phyloP scores from a whole-genome alignment of 2,329 filamentous ascomycete genomes.

The Periconia sp. region DNA sequence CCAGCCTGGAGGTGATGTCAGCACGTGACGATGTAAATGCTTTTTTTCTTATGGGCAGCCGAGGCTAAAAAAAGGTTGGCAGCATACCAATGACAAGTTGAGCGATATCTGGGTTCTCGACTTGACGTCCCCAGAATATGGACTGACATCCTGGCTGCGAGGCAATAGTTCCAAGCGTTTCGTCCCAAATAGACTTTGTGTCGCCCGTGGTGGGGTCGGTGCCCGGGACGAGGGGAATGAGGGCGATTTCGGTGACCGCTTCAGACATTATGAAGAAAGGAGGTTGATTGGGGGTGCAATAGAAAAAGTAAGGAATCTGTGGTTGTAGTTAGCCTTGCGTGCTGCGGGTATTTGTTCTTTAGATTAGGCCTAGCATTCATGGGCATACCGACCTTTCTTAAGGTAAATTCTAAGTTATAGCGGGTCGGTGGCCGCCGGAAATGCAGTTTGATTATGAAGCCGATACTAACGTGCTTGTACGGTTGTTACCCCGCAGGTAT shows the following conservation, averaged over 20 bases:
- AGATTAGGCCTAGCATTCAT: no score
- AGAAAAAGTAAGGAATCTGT: no score
- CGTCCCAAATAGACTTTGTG: slow-evolving; percentile 37
- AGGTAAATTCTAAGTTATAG: no score
- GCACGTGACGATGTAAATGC: not conserved
- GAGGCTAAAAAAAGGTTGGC: not conserved
- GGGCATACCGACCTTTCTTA: no score
- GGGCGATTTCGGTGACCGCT: slow-evolving; percentile 48
- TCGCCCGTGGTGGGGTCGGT: slow-evolving; percentile 27
- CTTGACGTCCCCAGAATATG: slow-evolving; percentile 43
- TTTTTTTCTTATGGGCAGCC: not conserved
- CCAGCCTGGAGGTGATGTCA: slow-evolving; percentile 49
- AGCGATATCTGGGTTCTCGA: slow-evolving; percentile 47
- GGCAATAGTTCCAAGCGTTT: slow-evolving; percentile 41
- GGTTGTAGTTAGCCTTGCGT: no score
- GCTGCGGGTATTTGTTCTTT: no score
- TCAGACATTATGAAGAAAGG: slow-evolving; percentile 23
- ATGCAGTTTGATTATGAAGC: no score
- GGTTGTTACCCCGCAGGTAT: no score
- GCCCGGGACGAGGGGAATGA: slow-evolving; percentile 47
- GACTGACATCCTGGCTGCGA: slow-evolving; percentile 45
- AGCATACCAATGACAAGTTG: slow-evolving; percentile 50
- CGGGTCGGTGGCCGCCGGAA: no score
- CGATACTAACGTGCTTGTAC: no score
- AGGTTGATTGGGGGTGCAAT: no score